These are phyloP conservation scores for Mycena citricolor DNA, from an alignment of 1,284 basidiomycete genomes.

Conservation along the genomic window DNA sequence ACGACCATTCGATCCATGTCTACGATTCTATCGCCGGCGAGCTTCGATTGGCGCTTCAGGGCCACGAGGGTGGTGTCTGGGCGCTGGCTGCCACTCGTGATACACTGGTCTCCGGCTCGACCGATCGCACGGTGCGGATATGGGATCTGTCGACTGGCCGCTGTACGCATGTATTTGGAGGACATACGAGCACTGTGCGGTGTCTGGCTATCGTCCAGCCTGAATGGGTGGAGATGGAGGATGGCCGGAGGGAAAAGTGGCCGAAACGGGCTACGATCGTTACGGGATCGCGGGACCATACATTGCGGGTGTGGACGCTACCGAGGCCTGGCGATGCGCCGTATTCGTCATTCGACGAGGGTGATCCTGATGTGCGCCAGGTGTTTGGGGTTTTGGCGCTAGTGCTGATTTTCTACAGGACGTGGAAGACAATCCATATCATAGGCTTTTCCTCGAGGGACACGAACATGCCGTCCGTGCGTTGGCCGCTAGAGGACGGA, in stretches of 20 bases:
- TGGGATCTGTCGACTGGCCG: constrained; percentile 83
- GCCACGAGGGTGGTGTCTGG: constrained; percentile 96
- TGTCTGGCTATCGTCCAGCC: constrained; percentile 90
- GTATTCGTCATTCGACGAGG: constrained; percentile 69
- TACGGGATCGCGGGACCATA: constrained; percentile 90
- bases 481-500: constrained; percentile 86
- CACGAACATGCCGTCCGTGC: constrained; percentile 91
- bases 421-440: constrained; percentile 87
- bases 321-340: constrained; percentile 78
- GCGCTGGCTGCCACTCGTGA: constrained; percentile 84
- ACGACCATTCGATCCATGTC: constrained; percentile 91
- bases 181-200: constrained; percentile 91
- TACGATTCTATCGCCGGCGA: constrained; percentile 83
- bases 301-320: constrained; percentile 87
- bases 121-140: constrained; percentile 90
- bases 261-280: constrained; percentile 87
- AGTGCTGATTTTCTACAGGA: constrained; percentile 45
- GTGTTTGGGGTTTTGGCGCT: constrained; percentile 3
- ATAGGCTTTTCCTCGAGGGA: constrained; percentile 80
- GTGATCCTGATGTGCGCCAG: constrained; percentile 53
- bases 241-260: constrained; percentile 70
- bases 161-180: constrained; percentile 89
- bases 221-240: constrained; percentile 72
- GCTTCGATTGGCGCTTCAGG: constrained; percentile 72
- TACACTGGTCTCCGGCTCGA: constrained; percentile 89